These are phyloP conservation scores for Narthecium ossifragum DNA, from an alignment of 106 monocot genomes.

Conservation along the genomic window DNA sequence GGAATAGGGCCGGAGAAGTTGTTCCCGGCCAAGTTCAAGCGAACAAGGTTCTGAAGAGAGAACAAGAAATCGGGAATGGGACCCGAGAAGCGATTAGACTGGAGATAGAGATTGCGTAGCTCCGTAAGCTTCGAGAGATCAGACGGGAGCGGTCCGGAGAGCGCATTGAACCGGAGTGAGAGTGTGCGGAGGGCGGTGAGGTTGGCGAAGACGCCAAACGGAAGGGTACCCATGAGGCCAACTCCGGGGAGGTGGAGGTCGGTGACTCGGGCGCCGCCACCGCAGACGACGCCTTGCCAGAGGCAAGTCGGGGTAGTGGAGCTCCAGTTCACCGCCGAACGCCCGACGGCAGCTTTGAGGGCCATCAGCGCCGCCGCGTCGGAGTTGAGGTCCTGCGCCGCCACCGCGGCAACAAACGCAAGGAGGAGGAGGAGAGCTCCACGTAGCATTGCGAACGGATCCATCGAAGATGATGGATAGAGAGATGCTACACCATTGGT, in stretches of 20 bases:
- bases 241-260: conserved; percentile 35
- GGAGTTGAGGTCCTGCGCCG: conserved; percentile 11
- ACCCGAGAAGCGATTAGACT: conserved; percentile 30
- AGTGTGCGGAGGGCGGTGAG: conserved; percentile 33
- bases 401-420: background rate
- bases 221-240: conserved; percentile 35
- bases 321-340: conserved; percentile 24
- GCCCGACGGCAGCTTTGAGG: conserved; percentile 32
- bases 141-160: conserved; percentile 30
- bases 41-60: conserved; percentile 10
- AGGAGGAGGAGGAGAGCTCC: conserved; percentile 12
- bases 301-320: conserved; percentile 18
- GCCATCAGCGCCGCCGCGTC: conserved; percentile 23
- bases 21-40: conserved; percentile 34
- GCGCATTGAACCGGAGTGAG: conserved; percentile 34
- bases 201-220: conserved; percentile 14
- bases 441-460: too few species aligned
- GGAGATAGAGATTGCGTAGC: conserved; percentile 39
- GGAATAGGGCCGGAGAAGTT: conserved; percentile 32
- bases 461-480: too few species aligned
- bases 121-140: conserved; percentile 12
- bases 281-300: conserved; percentile 33
- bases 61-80: conserved; percentile 17
- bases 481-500: too few species aligned
- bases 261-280: conserved; percentile 17